Conservation (phyloP, 768 basidiomycete genomes). For the Boletus rubropictus region DNA sequence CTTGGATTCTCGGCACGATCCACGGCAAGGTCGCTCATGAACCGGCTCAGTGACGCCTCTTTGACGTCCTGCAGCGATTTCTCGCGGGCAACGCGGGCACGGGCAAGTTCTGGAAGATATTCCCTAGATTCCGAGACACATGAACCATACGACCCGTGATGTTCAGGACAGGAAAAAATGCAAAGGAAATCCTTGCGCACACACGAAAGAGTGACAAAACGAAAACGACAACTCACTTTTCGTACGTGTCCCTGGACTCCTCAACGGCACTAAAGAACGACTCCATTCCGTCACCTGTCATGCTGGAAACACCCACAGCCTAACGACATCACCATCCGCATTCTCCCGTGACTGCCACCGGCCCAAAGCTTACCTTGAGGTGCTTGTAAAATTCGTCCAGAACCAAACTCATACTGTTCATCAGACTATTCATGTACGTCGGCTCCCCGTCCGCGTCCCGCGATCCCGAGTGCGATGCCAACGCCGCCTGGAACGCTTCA, state of each 20-base stretch:
- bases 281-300: slow-evolving; percentile 90
- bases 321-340: slow-evolving; percentile 26
- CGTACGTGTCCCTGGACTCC: slow-evolving; percentile 81
- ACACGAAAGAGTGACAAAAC: background rate
- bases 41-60: slow-evolving; percentile 66
- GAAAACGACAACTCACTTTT: slow-evolving; percentile 50
- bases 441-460: slow-evolving; percentile 83
- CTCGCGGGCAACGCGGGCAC: slow-evolving; percentile 59
- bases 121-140: slow-evolving; percentile 47
- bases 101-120: slow-evolving; percentile 85
- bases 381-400: slow-evolving; percentile 98
- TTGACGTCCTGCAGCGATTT: slow-evolving; percentile 60
- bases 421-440: slow-evolving; percentile 96
- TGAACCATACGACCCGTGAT: slow-evolving; percentile 6
- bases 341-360: background rate
- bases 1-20: slow-evolving; percentile 63
- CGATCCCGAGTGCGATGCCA: slow-evolving; percentile 63
- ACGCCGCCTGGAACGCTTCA: slow-evolving; percentile 86
- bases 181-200: background rate
- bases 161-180: background rate
- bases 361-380: slow-evolving; percentile 56
- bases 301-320: slow-evolving; percentile 93
- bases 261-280: slow-evolving; percentile 92
- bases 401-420: slow-evolving; percentile 98
- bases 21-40: slow-evolving; percentile 76